Conservation (phyloP, 345 rosid species). For the Kandelia obovata region DNA sequence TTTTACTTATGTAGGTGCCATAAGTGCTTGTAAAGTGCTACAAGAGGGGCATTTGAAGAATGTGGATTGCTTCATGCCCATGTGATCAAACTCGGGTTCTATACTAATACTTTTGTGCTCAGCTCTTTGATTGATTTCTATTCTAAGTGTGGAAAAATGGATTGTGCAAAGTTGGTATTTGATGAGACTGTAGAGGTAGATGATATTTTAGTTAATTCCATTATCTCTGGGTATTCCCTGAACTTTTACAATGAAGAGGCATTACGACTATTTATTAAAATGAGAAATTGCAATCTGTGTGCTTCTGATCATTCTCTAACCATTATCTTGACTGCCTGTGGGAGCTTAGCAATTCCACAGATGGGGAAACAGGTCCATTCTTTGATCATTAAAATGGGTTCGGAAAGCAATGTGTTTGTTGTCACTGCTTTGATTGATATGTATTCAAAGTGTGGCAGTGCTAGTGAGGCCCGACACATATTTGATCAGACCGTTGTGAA, state of each 20-base stretch:
- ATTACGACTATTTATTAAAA: no score
- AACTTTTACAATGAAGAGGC: no score
- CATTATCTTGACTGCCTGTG: constrained; percentile 22
- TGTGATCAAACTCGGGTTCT: not conserved
- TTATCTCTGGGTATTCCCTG: no score
- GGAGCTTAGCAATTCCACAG: constrained; percentile 9
- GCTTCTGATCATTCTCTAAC: constrained; percentile 13
- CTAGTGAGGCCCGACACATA: constrained; percentile 12
- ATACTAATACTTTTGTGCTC: constrained; percentile 8
- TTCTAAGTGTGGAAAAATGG: no score
- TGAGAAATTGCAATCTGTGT: no score
- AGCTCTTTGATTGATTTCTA: not conserved
- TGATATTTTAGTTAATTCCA: no score
- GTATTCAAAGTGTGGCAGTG: constrained; percentile 30
- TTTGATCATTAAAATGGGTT: constrained; percentile 21
- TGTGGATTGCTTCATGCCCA: no score
- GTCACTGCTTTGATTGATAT: constrained; percentile 24
- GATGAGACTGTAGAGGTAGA: no score
- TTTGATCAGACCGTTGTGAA: constrained; percentile 16
- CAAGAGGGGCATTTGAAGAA: no score
- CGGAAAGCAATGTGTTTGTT: constrained; percentile 18
- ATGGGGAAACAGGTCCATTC: constrained; percentile 26
- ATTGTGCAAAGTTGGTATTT: no score
- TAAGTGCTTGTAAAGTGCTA: no score
- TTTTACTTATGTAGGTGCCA: no score